A percentile compares a stretch with the other conserved stretches of the same genome.
These are phyloP conservation scores for Bremia lactucae DNA, from an alignment of 352 stramenopile genomes.

Conservation along the genomic window DNA sequence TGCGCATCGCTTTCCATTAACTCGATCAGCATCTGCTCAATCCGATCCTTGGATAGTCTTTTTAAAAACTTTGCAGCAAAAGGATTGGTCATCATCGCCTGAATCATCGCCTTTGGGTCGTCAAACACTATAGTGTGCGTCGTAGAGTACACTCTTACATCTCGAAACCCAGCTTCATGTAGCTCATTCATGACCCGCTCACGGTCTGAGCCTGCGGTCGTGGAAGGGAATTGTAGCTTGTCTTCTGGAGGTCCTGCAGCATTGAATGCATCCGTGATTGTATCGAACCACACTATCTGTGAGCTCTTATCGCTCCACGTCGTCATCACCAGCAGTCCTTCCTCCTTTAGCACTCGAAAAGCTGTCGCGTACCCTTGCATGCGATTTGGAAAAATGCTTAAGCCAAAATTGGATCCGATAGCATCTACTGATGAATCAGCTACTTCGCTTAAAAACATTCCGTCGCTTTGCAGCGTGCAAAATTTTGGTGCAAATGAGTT, in stretches of 20 bases:
- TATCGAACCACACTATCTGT: constrained; percentile 27
- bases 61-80: constrained; percentile 21
- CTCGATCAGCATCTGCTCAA: constrained; percentile 9
- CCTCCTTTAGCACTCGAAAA: constrained; percentile 28
- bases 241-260: constrained; percentile 6
- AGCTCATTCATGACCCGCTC: constrained; percentile 15
- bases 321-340: constrained; percentile 30
- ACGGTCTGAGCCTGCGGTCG: constrained; percentile 5
- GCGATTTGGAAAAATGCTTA: constrained; percentile 34
- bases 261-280: constrained; percentile 23
- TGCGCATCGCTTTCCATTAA: constrained; percentile 15
- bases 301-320: constrained; percentile 29
- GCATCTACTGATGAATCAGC: constrained; percentile 22
- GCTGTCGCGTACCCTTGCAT: constrained; percentile 18
- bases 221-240: constrained; percentile 2
- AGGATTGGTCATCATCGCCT: constrained; percentile 20
- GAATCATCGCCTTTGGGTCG: constrained; percentile 14
- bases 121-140: constrained; percentile 28
- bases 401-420: constrained; percentile 34
- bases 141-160: constrained; percentile 16
- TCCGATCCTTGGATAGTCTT: constrained; percentile 14
- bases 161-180: constrained; percentile 11
- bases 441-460: constrained; percentile 22
- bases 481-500: constrained; percentile 14
- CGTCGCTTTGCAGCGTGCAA: constrained; percentile 31